phyloP scores from a whole-genome alignment of 345 rosid species.

The Salix purpurea region DNA sequence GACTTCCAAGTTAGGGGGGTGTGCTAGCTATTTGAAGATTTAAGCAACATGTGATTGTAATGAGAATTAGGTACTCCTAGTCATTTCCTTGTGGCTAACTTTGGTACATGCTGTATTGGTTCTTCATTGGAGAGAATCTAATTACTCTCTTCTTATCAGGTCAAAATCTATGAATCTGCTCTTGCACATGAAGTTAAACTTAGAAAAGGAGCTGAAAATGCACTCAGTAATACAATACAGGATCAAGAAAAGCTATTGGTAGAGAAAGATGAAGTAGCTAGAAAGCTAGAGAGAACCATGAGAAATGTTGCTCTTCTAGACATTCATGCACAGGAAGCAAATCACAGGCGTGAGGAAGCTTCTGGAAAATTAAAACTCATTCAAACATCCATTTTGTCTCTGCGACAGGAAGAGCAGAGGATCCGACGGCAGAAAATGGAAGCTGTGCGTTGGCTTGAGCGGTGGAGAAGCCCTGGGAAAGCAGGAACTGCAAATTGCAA shows the following conservation, averaged over 20 bases:
- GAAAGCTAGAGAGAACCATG: slow-evolving; percentile 50
- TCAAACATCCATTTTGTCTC: slow-evolving; percentile 49
- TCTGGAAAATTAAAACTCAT: slow-evolving; percentile 42
- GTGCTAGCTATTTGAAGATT: background rate
- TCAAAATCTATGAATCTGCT: slow-evolving; percentile 40
- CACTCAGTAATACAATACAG: slow-evolving; percentile 22
- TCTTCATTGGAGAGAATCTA: background rate
- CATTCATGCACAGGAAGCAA: slow-evolving; percentile 47
- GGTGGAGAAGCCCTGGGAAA: slow-evolving; percentile 54
- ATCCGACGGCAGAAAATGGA: slow-evolving; percentile 56
- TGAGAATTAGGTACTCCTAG: background rate
- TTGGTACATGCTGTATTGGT: background rate
- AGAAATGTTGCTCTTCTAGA: slow-evolving; percentile 54
- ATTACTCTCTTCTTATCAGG: slow-evolving; percentile 31
- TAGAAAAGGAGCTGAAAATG: slow-evolving; percentile 48
- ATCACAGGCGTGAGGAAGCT: slow-evolving; percentile 43
- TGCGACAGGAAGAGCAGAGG: slow-evolving; percentile 55
- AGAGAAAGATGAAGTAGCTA: slow-evolving; percentile 41
- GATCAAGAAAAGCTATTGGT: slow-evolving; percentile 43
- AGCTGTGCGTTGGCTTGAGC: slow-evolving; percentile 63
- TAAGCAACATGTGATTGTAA: background rate
- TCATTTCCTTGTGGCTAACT: background rate
- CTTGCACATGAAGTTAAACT: slow-evolving; percentile 40
- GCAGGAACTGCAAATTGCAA: slow-evolving; percentile 42
- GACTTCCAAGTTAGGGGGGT: background rate